These are phyloP conservation scores for Hibiscus syriacus DNA, from an alignment of 345 rosid genomes.

Conservation along the genomic window DNA sequence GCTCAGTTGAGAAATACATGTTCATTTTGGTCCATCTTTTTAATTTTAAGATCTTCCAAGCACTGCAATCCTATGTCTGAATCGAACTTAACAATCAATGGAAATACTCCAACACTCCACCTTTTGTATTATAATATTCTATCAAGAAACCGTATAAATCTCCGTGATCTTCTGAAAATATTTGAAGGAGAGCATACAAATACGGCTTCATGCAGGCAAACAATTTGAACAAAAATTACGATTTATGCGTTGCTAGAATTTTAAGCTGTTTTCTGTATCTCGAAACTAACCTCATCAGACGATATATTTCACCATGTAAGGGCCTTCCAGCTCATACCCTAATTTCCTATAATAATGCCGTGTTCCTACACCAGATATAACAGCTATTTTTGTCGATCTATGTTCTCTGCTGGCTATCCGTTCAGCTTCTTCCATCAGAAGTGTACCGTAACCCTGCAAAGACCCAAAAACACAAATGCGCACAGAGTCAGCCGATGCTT, in stretches of 20 bases:
- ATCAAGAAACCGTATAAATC: not conserved
- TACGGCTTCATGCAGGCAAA: not conserved
- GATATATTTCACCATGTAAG: conserved; percentile 87
- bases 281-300: conserved; percentile 13
- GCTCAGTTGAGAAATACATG: no score
- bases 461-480: not conserved
- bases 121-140: no score
- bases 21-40: no score
- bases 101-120: no score
- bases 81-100: no score
- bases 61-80: no score
- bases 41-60: no score
- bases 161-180: not conserved
- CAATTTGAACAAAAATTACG: not conserved
- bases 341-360: conserved; percentile 86
- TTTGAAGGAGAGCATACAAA: not conserved
- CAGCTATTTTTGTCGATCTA: conserved; percentile 71
- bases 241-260: not conserved
- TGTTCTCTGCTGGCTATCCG: conserved; percentile 72
- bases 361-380: conserved; percentile 93
- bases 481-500: not conserved
- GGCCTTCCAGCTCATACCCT: conserved; percentile 92
- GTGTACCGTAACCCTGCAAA: conserved; percentile 81
- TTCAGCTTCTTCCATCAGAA: conserved; percentile 98
- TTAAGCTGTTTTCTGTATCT: conserved; percentile 5